A percentile compares a stretch with the other conserved stretches of the same genome.
Conservation (phyloP, 176 grass and related monocot species). For the Cenchrus fungigraminus region DNA sequence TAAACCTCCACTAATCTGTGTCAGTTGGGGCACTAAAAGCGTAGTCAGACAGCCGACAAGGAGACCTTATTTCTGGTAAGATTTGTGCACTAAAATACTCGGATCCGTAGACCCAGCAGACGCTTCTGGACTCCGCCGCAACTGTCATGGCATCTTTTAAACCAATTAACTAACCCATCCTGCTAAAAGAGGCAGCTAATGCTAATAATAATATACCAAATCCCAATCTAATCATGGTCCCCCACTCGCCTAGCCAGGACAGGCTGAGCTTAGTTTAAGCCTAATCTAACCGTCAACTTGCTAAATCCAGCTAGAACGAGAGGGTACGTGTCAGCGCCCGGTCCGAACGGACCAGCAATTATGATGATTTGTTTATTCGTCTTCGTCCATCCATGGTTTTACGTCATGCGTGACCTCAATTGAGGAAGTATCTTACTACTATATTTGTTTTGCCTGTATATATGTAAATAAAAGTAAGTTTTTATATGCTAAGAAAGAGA, state of each 20-base stretch:
- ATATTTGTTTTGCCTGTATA: background rate
- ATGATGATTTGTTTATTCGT: background rate
- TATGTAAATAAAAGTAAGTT: background rate
- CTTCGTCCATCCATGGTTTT: background rate
- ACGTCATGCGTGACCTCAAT: conserved; percentile 60
- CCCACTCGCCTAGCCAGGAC: background rate
- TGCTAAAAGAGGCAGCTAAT: background rate
- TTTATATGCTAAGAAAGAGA: background rate
- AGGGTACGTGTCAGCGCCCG: background rate
- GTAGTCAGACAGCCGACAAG: background rate
- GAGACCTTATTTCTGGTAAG: background rate
- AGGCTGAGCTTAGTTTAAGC: background rate
- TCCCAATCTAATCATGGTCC: background rate
- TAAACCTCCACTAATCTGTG: background rate
- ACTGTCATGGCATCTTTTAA: background rate
- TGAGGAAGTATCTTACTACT: background rate
- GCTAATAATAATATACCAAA: background rate
- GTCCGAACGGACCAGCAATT: background rate
- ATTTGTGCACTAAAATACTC: background rate
- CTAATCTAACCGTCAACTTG: background rate
- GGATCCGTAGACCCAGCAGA: background rate
- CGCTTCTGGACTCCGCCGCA: background rate
- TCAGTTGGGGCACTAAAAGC: background rate
- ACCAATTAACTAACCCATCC: background rate
- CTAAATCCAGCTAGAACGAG: background rate